Base-by-base conservation (phyloP, 495 filamentous ascomycete species). In the Neohortaea acidophila region DNA sequence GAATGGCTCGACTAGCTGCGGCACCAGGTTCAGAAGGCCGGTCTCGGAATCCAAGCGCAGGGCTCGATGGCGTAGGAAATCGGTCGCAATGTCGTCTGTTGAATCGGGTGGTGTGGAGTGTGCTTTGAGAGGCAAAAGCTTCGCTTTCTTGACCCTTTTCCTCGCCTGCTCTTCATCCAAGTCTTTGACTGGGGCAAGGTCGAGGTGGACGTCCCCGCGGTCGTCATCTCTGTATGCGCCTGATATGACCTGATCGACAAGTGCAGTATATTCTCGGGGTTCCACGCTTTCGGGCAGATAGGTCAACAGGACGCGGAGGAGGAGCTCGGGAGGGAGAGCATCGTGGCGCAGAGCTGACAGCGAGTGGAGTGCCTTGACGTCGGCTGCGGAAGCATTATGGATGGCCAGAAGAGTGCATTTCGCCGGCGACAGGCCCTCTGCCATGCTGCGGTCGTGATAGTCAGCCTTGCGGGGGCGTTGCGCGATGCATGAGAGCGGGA, bases 221-320 rank as follows among this genome's bases (percentile, higher is more conserved):
- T 45, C 64, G 10, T 57, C 55, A 21, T 49, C 46, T 6, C 38
- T 44, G 27, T 52, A 49, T 7, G 45, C 19, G 12, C 44, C 21
- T 9, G 52, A 37, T 11, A 60, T 62, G 44, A 85, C 56, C 21
- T 70, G 60, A 18, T 44, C 37, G 6, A 87, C 49, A 25, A 81
- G 66, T 12, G 62, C 54, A 9, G 68, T 64, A 53, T 92, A 92
- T 25, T 61, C 48, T 17, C 56, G 64, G 20, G 84, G 79, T 12
- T 72, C 70, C 9, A 72, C 60, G 33, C 69, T 80, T 54, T 89
- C 85, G 24, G 86, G 84, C 5, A 94, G 69, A 47, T 75, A 89
- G 37, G 79, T 91, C 41, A 94, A 67, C 43, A 93, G 59, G 35
- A 94, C 79, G 49, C 84, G 75, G 45, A 91, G 62, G 23, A 86